phyloP scores from a whole-genome alignment of 1,139 yeast species.

The Magnusiomyces tetraspermus region DNA sequence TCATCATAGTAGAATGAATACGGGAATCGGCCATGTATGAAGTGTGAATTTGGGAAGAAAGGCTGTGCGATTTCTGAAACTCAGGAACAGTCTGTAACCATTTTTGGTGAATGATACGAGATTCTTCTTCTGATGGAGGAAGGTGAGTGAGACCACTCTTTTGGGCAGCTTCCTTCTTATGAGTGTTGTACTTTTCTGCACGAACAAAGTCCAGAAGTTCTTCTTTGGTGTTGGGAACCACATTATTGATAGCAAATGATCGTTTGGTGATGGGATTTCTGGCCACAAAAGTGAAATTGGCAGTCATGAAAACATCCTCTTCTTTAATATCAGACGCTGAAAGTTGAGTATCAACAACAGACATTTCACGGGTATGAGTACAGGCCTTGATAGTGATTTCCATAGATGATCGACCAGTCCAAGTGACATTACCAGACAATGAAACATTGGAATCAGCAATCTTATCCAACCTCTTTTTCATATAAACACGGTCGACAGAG shows the following conservation, averaged over 20 bases:
- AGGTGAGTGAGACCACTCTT: slow-evolving; percentile 46
- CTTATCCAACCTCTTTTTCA: slow-evolving; percentile 77
- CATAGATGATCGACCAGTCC: slow-evolving; percentile 94
- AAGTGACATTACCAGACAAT: slow-evolving; percentile 78
- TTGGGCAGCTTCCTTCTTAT: slow-evolving; percentile 69
- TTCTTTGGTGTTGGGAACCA: slow-evolving; percentile 60
- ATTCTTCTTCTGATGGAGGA: slow-evolving; percentile 59
- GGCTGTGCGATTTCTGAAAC: slow-evolving; percentile 32
- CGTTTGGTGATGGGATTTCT: slow-evolving; percentile 83
- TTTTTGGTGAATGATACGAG: slow-evolving; percentile 63
- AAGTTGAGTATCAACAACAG: slow-evolving; percentile 28
- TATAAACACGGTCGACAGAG: slow-evolving; percentile 81
- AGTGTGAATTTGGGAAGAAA: slow-evolving; percentile 24
- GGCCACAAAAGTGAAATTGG: slow-evolving; percentile 92
- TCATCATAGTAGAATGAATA: slow-evolving; percentile 66
- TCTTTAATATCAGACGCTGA: slow-evolving; percentile 37
- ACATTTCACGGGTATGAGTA: slow-evolving; percentile 45
- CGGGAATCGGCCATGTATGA: slow-evolving; percentile 55
- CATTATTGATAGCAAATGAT: slow-evolving; percentile 73
- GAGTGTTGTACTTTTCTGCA: slow-evolving; percentile 82
- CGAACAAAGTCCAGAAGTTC: slow-evolving; percentile 80
- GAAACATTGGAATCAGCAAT: slow-evolving; percentile 66
- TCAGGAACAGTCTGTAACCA: slow-evolving; percentile 38
- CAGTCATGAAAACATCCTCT: slow-evolving; percentile 59
- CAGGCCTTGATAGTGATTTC: slow-evolving; percentile 87